A percentile compares a stretch with the other conserved stretches of the same genome.
Evolutionary conservation across 139 green algal species (phyloP).

Genomic region (Auxenochlorella pyrenoidosa): DNA sequence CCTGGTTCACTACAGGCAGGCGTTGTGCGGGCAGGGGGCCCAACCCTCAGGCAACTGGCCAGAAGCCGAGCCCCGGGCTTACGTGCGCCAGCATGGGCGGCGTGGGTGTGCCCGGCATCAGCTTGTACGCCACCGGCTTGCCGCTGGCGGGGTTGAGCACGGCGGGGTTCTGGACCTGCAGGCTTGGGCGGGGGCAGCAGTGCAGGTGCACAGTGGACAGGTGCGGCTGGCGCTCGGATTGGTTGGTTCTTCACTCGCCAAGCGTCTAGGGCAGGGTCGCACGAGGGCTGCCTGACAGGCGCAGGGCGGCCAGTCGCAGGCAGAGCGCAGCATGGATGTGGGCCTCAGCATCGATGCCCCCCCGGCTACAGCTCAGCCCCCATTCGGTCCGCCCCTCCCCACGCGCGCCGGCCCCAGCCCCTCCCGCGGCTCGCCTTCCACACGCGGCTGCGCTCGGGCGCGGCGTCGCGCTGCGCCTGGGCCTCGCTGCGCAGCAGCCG

Average conservation of each 20-base stretch:
- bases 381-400: too few species aligned
- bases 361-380: not conserved
- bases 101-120: slow-evolving; percentile 60
- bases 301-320: too few species aligned
- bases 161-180: slow-evolving; percentile 71
- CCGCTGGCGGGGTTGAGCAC: slow-evolving; percentile 45
- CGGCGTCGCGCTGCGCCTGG: slow-evolving; percentile 52
- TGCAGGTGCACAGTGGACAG: too few species aligned
- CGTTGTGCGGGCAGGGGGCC: too few species aligned
- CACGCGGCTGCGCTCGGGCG: slow-evolving; percentile 53
- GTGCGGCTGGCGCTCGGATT: too few species aligned
- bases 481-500: slow-evolving; percentile 71
- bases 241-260: too few species aligned
- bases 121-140: slow-evolving; percentile 76
- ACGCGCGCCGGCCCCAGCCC: too few species aligned
- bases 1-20: not conserved
- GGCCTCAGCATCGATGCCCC: too few species aligned
- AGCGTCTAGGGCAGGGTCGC: too few species aligned
- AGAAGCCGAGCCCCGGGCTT: not conserved
- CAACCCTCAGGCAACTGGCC: not conserved
- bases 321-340: too few species aligned
- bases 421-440: slow-evolving; percentile 59
- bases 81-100: slow-evolving; percentile 57
- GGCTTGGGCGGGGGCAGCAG: not conserved
- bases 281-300: too few species aligned